Evolutionary conservation across 495 filamentous ascomycete genomes (phyloP).

Genomic region (Staphylotrichum longicolle): DNA sequence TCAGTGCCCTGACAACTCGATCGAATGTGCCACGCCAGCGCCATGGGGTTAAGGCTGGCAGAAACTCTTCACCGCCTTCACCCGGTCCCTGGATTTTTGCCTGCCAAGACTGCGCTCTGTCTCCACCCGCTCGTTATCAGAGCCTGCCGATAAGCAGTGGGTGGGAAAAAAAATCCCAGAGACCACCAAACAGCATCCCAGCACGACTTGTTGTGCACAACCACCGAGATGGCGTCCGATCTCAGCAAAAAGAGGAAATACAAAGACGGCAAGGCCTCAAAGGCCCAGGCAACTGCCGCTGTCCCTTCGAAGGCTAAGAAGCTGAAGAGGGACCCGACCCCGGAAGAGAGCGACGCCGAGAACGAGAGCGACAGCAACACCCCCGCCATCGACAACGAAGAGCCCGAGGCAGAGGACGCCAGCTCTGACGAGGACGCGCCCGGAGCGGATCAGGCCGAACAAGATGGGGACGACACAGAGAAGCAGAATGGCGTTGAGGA

Average conservation of each 20-base stretch:
- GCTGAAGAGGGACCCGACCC: constrained; percentile 29
- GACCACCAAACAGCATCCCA: not conserved
- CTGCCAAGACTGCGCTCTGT: not conserved
- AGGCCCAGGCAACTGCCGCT: constrained; percentile 24
- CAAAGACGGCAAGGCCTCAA: constrained; percentile 39
- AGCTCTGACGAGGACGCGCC: constrained; percentile 21
- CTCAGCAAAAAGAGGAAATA: constrained; percentile 50
- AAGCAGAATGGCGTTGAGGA: constrained; percentile 27
- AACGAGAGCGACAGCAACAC: constrained; percentile 17
- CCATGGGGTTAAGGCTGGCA: constrained; percentile 2
- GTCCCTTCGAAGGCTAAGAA: constrained; percentile 33
- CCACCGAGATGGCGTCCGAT: constrained; percentile 41
- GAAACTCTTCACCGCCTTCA: constrained; percentile 15
- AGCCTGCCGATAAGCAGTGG: constrained; percentile 12
- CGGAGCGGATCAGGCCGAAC: constrained; percentile 26
- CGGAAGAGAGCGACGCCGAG: constrained; percentile 29
- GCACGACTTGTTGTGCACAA: not conserved
- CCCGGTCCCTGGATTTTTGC: constrained; percentile 10
- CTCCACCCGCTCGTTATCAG: constrained; percentile 10
- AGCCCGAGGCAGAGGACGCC: constrained; percentile 19
- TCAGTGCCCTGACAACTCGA: not conserved
- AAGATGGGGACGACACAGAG: constrained; percentile 30
- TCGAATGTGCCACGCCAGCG: constrained; percentile 16
- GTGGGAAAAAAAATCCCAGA: constrained; percentile 20
- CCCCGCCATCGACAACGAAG: constrained; percentile 23